These are phyloP conservation scores for Penicillium palitans DNA, from an alignment of 2,329 filamentous ascomycete genomes.

Conservation along the genomic window DNA sequence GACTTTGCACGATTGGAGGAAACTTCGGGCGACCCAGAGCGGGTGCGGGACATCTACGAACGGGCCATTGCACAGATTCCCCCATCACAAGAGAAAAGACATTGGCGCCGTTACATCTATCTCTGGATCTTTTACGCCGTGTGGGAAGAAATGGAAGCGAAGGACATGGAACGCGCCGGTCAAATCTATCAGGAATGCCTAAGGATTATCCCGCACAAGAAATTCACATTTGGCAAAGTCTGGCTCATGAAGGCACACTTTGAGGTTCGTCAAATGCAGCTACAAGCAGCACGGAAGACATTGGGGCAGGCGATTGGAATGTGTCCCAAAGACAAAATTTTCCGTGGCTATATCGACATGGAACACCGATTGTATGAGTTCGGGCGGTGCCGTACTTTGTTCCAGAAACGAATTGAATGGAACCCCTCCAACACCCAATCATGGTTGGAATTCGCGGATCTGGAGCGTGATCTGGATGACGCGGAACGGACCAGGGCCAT, in stretches of 20 bases:
- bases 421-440: constrained; percentile 87
- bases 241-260: constrained; percentile 95
- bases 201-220: constrained; percentile 86
- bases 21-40: constrained; percentile 74
- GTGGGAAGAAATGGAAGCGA: constrained; percentile 86
- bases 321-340: constrained; percentile 94
- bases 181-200: constrained; percentile 91
- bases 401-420: constrained; percentile 91
- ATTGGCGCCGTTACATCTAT: constrained; percentile 97
- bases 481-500: constrained; percentile 84
- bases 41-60: constrained; percentile 90
- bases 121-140: constrained; percentile 97
- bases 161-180: constrained; percentile 73
- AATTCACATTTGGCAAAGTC: constrained; percentile 95
- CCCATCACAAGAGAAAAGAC: constrained; percentile 91
- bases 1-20: constrained; percentile 93
- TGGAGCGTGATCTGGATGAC: constrained; percentile 89
- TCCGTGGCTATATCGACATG: constrained; percentile 88
- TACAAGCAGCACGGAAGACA: constrained; percentile 79
- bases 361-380: constrained; percentile 96
- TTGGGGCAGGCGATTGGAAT: constrained; percentile 87
- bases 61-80: constrained; percentile 93
- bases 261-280: constrained; percentile 81
- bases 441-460: constrained; percentile 94
- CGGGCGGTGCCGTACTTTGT: constrained; percentile 81